Percentiles rank a stretch among this genome's conserved stretches.
Conservation (phyloP, 1,284 basidiomycete genomes). For the Heterobasidion irregulare region DNA sequence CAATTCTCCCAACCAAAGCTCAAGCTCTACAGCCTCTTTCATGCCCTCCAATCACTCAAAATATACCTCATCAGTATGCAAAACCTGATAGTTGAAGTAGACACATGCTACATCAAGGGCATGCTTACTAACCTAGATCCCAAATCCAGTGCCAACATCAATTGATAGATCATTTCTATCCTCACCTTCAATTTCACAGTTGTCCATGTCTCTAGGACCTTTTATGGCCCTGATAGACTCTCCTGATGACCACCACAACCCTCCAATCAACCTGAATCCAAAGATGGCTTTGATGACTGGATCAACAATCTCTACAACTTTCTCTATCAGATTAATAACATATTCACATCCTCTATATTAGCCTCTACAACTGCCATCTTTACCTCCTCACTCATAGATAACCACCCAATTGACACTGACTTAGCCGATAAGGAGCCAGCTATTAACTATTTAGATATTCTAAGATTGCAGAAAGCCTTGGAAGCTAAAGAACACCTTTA, state of each 20-base stretch:
- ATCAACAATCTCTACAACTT: constrained; percentile 19
- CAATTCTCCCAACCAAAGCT: constrained; percentile 32
- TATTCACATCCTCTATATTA: too few species aligned
- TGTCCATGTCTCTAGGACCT: constrained; percentile 18
- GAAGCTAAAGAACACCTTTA: too few species aligned
- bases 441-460: too few species aligned
- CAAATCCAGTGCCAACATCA: constrained; percentile 25
- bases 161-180: constrained; percentile 31
- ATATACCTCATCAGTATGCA: too few species aligned
- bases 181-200: constrained; percentile 26
- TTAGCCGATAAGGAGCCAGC: too few species aligned
- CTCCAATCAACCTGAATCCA: background rate
- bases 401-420: too few species aligned
- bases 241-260: background rate
- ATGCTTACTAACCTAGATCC: constrained; percentile 17
- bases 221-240: background rate
- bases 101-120: background rate
- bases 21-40: constrained; percentile 30
- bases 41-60: constrained; percentile 18
- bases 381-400: too few species aligned
- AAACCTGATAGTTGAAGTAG: constrained; percentile 28
- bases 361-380: too few species aligned
- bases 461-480: too few species aligned
- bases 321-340: background rate
- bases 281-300: constrained; percentile 26